phyloP scores from a whole-genome alignment of 1,139 yeast species.

The Suhomyces atakaporum region DNA sequence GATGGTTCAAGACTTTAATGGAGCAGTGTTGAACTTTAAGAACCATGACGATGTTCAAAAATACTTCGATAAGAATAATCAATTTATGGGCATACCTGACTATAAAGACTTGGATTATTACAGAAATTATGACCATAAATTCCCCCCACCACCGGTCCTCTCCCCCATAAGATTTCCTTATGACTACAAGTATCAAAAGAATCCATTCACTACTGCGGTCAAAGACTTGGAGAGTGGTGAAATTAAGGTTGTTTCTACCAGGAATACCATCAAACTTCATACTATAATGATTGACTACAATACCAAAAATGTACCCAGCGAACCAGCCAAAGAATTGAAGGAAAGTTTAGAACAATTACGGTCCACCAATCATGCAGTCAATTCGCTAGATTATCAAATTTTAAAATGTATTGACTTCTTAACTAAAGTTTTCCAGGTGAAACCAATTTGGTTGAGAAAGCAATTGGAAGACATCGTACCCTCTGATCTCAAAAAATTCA shows the following conservation, averaged over 20 bases:
- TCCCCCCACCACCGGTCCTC: slow-evolving; percentile 87
- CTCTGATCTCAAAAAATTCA: slow-evolving; percentile 45
- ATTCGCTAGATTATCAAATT: slow-evolving; percentile 34
- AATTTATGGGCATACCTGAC: slow-evolving; percentile 36
- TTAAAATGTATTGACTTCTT: slow-evolving; percentile 57
- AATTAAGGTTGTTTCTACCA: slow-evolving; percentile 41
- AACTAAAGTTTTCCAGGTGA: slow-evolving; percentile 54
- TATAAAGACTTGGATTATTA: slow-evolving; percentile 27
- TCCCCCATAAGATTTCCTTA: slow-evolving; percentile 77
- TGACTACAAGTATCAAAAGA: slow-evolving; percentile 51
- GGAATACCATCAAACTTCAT: slow-evolving; percentile 43
- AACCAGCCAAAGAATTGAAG: slow-evolving; percentile 40
- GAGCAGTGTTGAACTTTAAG: slow-evolving; percentile 25
- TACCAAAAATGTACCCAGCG: slow-evolving; percentile 30
- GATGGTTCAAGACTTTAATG: slow-evolving; percentile 40
- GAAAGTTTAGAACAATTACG: slow-evolving; percentile 33
- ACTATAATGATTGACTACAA: slow-evolving; percentile 46
- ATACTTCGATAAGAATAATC: slow-evolving; percentile 41
- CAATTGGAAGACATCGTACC: slow-evolving; percentile 68
- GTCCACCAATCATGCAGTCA: slow-evolving; percentile 23
- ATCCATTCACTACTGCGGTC: slow-evolving; percentile 54
- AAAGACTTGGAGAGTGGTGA: slow-evolving; percentile 68
- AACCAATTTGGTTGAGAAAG: slow-evolving; percentile 87
- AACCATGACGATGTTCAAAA: slow-evolving; percentile 41
- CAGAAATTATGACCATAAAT: slow-evolving; percentile 54